phyloP scores from a whole-genome alignment of 208 protist genomes.

The Trypanosoma caninum region DNA sequence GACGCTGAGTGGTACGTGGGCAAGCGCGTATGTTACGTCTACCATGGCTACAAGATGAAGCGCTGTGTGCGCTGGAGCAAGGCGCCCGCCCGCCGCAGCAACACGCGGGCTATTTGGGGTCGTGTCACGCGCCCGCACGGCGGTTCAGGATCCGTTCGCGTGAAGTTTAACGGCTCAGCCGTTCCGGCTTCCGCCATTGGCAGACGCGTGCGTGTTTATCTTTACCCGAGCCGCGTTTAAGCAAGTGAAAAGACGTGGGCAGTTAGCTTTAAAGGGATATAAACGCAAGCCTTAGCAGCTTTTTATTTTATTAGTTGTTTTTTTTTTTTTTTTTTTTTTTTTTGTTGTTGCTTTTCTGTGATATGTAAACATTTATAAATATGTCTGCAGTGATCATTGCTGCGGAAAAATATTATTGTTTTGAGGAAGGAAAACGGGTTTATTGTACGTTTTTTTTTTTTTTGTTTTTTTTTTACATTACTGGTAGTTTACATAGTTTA shows the following conservation, averaged over 20 bases:
- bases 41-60: slow-evolving; percentile 95
- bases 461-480: no score
- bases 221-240: slow-evolving; percentile 98
- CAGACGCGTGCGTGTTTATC: slow-evolving; percentile 95
- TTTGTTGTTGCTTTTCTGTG: no score
- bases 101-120: slow-evolving; percentile 97
- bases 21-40: slow-evolving; percentile 98
- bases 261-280: no score
- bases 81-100: slow-evolving; percentile 86
- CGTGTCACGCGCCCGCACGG: slow-evolving; percentile 97
- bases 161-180: slow-evolving; percentile 95
- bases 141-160: slow-evolving; percentile 96
- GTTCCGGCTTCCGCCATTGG: slow-evolving; percentile 96
- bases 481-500: no score
- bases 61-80: slow-evolving; percentile 89
- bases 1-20: slow-evolving; percentile 98
- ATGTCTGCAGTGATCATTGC: no score
- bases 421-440: no score
- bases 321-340: no score
- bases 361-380: no score
- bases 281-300: no score
- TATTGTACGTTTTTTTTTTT: no score
- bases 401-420: no score
- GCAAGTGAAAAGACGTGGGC: neutral
- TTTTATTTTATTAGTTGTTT: no score